Percentiles rank a stretch among this genome's conserved stretches.
phyloP scores from a whole-genome alignment of 345 rosid species.

The Aquilaria malaccensis region DNA sequence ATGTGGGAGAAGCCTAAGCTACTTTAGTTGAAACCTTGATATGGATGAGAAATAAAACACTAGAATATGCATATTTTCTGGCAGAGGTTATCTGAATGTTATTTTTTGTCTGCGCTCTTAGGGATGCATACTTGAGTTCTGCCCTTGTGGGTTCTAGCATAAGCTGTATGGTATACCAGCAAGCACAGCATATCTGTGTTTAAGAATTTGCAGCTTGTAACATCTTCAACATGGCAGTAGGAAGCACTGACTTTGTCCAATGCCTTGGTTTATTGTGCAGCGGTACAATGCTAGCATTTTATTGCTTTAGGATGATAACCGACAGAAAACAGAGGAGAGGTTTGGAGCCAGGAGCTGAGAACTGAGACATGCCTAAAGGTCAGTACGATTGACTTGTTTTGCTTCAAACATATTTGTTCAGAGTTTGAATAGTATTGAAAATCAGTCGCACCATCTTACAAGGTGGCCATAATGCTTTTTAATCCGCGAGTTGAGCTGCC shows the following conservation, averaged over 20 bases:
- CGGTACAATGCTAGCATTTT: constrained; percentile 70
- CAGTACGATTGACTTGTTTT: too few species aligned
- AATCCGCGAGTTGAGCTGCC: too few species aligned
- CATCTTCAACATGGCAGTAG: neutral
- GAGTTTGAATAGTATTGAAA: too few species aligned
- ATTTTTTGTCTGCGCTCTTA: neutral
- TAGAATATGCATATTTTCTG: neutral
- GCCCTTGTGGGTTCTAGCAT: neutral
- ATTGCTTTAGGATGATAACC: constrained; percentile 43
- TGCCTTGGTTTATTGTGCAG: constrained; percentile 33
- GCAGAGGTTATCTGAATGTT: constrained; percentile 1
- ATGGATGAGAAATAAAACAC: too few species aligned
- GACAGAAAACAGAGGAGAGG: constrained; percentile 27
- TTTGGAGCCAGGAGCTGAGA: constrained; percentile 34
- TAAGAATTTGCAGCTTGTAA: neutral
- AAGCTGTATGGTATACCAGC: neutral
- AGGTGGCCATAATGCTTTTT: too few species aligned
- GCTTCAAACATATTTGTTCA: too few species aligned
- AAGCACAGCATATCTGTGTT: neutral
- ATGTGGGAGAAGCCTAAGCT: neutral
- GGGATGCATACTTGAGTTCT: neutral
- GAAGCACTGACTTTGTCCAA: neutral
- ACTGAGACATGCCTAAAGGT: constrained; percentile 8
- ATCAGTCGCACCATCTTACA: too few species aligned
- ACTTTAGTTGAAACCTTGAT: too few species aligned